These are phyloP conservation scores for Carpinus viminea DNA, from an alignment of 306 rosid genomes.

Conservation along the genomic window DNA sequence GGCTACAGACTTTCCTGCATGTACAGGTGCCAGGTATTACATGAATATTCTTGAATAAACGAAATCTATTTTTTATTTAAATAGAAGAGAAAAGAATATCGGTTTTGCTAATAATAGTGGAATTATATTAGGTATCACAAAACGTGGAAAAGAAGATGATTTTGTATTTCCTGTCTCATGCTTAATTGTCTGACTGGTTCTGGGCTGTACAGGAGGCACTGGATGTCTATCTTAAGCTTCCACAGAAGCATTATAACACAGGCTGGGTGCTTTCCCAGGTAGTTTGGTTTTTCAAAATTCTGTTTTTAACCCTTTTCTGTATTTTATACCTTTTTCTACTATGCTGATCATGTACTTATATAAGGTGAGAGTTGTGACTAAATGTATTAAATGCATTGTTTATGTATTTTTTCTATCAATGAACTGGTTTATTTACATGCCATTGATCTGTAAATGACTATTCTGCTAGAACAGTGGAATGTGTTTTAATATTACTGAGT, in stretches of 20 bases:
- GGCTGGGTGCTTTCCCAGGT: constrained; percentile 99
- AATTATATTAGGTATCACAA: too few relatives aligned
- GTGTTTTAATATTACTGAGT: constrained; percentile 13
- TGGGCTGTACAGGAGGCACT: constrained; percentile 77
- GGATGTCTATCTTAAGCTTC: constrained; percentile 79
- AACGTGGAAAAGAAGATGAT: constrained; percentile 5
- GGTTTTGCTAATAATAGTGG: not conserved
- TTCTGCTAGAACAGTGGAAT: constrained; percentile 6
- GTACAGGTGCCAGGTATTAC: constrained; percentile 86
- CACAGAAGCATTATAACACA: constrained; percentile 86
- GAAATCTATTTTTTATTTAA: not conserved
- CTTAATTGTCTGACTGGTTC: constrained; percentile 29
- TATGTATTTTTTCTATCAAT: not conserved
- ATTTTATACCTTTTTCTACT: constrained; percentile 1
- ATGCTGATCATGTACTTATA: not conserved
- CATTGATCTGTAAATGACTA: constrained; percentile 11
- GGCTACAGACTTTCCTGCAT: constrained; percentile 88
- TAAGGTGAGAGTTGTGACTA: not conserved
- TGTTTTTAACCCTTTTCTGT: constrained; percentile 2
- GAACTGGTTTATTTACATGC: not conserved
- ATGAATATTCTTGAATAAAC: constrained; percentile 21
- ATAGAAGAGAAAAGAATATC: not conserved
- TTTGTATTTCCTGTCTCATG: constrained; percentile 23
- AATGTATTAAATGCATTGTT: not conserved
- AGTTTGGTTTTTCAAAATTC: constrained; percentile 25